Percentiles rank a stretch among this genome's conserved stretches.
phyloP scores from a whole-genome alignment of 2,329 filamentous ascomycete species.

The Parasarocladium wereldwijsianum region DNA sequence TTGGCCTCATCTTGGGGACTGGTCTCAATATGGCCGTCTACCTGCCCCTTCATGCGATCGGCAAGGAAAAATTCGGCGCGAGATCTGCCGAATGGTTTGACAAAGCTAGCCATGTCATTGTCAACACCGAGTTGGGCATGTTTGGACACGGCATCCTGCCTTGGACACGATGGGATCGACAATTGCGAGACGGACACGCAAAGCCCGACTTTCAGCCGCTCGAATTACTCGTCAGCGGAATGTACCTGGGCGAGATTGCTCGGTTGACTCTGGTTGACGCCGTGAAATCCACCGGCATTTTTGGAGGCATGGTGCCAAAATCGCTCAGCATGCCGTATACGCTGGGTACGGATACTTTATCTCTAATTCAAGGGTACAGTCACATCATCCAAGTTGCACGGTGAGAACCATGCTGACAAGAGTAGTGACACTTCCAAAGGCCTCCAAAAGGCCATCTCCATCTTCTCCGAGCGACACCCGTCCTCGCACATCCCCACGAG shows the following conservation, averaged over 20 bases:
- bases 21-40: conserved; percentile 53
- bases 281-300: conserved; percentile 34
- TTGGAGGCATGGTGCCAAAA: conserved; percentile 41
- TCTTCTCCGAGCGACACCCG: conserved; percentile 37
- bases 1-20: conserved; percentile 52
- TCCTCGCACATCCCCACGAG: conserved; percentile 22
- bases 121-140: conserved; percentile 56
- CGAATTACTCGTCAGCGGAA: conserved; percentile 48
- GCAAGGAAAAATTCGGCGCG: conserved; percentile 38
- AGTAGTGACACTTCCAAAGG: conserved; percentile 28
- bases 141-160: conserved; percentile 46
- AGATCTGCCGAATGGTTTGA: conserved; percentile 42
- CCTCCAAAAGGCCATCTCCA: conserved; percentile 26
- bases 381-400: background rate
- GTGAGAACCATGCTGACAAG: conserved; percentile 1
- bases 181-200: conserved; percentile 35
- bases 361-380: conserved; percentile 40
- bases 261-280: conserved; percentile 44
- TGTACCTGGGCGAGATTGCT: conserved; percentile 52
- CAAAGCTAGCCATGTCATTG: conserved; percentile 44
- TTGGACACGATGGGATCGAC: conserved; percentile 44
- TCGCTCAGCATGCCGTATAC: conserved; percentile 39
- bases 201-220: conserved; percentile 46
- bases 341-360: conserved; percentile 45
- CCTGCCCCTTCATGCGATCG: conserved; percentile 42